Percentiles rank a stretch among this genome's conserved stretches.
phyloP scores from a whole-genome alignment of 1,139 yeast genomes.

The Yamadazyma sp. region DNA sequence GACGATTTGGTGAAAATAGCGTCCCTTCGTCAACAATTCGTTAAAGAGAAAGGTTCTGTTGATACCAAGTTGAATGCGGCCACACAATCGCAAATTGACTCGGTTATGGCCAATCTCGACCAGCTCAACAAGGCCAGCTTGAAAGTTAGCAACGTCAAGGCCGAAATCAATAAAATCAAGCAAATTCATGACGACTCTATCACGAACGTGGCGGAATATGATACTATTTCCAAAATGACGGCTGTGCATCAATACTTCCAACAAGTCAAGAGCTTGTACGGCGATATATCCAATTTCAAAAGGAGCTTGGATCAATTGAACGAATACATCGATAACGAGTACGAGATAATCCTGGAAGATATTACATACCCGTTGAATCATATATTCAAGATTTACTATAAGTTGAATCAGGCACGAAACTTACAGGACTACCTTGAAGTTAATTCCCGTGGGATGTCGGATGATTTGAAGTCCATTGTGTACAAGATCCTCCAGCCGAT shows the following conservation, averaged over 20 bases:
- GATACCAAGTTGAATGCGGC: slow-evolving; percentile 69
- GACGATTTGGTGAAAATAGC: slow-evolving; percentile 61
- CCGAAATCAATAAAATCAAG: slow-evolving; percentile 60
- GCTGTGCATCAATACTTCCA: slow-evolving; percentile 69
- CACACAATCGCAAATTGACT: slow-evolving; percentile 59
- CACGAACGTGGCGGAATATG: slow-evolving; percentile 55
- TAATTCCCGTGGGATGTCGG: slow-evolving; percentile 55
- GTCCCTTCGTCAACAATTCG: slow-evolving; percentile 56
- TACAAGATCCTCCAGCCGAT: slow-evolving; percentile 56
- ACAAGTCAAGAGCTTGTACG: slow-evolving; percentile 65
- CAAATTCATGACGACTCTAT: slow-evolving; percentile 54
- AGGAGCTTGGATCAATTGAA: slow-evolving; percentile 52
- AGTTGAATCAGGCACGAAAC: slow-evolving; percentile 70
- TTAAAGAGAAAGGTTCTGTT: slow-evolving; percentile 69
- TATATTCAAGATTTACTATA: slow-evolving; percentile 66
- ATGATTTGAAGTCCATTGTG: slow-evolving; percentile 72
- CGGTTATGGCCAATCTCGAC: slow-evolving; percentile 42
- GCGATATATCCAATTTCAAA: slow-evolving; percentile 60
- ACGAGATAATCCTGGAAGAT: slow-evolving; percentile 47
- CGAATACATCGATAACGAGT: slow-evolving; percentile 52
- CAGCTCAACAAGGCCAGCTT: slow-evolving; percentile 36
- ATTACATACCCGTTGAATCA: slow-evolving; percentile 60
- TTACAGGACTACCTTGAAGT: slow-evolving; percentile 70
- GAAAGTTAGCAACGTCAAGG: slow-evolving; percentile 48
- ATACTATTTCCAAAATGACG: slow-evolving; percentile 60